Conservation (phyloP, 208 protist species). For the Vickermania spadyakhi region DNA sequence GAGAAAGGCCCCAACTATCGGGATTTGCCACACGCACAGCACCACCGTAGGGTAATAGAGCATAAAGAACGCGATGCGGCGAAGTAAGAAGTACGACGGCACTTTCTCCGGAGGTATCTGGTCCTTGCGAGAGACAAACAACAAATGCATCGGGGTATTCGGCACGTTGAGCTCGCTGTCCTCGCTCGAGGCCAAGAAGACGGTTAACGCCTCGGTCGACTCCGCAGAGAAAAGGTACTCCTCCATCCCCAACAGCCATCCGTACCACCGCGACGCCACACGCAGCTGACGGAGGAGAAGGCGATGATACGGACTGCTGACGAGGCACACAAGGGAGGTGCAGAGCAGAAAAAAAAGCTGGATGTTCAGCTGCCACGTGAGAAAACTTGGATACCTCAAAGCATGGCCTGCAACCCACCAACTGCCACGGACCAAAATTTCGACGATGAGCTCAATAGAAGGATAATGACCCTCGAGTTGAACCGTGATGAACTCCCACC, state of each 20-base stretch:
- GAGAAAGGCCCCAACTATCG: background rate
- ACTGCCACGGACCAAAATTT: too few species aligned
- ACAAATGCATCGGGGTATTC: slow-evolving; percentile 1
- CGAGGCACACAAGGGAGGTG: background rate
- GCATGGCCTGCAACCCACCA: background rate
- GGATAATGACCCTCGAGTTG: too few species aligned
- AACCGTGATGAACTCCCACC: too few species aligned
- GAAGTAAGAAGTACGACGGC: background rate
- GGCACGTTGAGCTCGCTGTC: slow-evolving; percentile 7
- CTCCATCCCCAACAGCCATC: slow-evolving; percentile 36
- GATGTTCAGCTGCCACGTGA: background rate
- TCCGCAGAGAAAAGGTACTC: slow-evolving; percentile 57
- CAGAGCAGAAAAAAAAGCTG: background rate
- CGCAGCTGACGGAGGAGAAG: slow-evolving; percentile 36
- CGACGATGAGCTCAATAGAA: too few species aligned
- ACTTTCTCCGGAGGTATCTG: slow-evolving; percentile 22
- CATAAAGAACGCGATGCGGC: background rate
- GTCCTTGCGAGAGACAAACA: slow-evolving; percentile 9
- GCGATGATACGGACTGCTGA: slow-evolving; percentile 31
- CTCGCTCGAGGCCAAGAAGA: slow-evolving; percentile 11
- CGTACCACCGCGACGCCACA: slow-evolving; percentile 25
- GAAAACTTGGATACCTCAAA: background rate
- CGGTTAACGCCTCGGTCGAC: slow-evolving; percentile 14
- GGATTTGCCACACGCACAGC: background rate
- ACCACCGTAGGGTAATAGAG: background rate